Base-by-base conservation (phyloP, 2,329 filamentous ascomycete species). In the Aspergillus cejpii region DNA sequence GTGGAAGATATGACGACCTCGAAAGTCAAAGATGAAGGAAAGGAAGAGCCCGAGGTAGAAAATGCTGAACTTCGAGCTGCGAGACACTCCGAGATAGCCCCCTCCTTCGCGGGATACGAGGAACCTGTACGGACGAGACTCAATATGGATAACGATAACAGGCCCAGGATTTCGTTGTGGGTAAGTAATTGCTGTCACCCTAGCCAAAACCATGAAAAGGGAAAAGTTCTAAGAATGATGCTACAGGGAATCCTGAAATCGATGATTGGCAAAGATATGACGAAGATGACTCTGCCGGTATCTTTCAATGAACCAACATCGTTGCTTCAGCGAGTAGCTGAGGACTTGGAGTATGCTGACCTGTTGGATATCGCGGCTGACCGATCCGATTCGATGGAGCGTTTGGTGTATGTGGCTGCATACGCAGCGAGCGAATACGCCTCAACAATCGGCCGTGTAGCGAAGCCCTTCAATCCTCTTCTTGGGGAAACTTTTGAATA, bases 191-290 rank as follows among this genome's bases (percentile, higher is more conserved):
- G 8, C 28, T 37, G 17, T 33, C 7, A 21, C 23, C 33, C 10
- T 15, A 15, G 34, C 27, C 27, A 21, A 7, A 37, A 34, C 14
- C 11, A 14, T 23, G 14, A 41, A 23, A 31, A 21, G 12, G 5
- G 3, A 10, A 19, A 17, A 14, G 8, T 36, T 31, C 19, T 8
- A 24, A n/a, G n/a, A n/a, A 8, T 41, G 26, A 27, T 38, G 23
- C 7, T 39, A 29, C 53, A 96, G 90, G 85, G 85, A 54, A 96
- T 98, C 56, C 73, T 98, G 52, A 98, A 97, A 72, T 97, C 91
- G 17, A 97, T 98, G 92, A 95, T 98, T 68, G 92, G 92, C 52
- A 97, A 98, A 66, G 92, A 98, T 63, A 97, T 98, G 92, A 97
- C 92, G 28, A 97, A 94, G 74, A 98, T 98, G 91, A 97, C 92